Evolutionary conservation across 768 basidiomycete genomes (phyloP).

Genomic region (Amanita polypyramis): DNA sequence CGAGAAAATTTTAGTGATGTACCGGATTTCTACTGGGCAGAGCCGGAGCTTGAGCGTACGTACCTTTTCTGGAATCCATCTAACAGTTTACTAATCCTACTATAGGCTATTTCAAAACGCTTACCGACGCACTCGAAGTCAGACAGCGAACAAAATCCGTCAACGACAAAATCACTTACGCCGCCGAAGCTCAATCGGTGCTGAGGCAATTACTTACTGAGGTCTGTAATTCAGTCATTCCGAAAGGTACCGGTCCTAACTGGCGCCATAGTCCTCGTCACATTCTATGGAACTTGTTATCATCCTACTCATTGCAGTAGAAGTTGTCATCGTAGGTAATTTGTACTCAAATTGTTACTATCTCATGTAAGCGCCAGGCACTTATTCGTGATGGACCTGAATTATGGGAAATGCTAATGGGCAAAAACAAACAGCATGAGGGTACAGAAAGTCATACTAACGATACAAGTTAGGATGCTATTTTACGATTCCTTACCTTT

Average conservation of each 20-base stretch:
- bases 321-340: conserved; percentile 75
- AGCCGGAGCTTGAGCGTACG: conserved; percentile 80
- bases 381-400: conserved; percentile 74
- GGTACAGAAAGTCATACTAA: too few relatives aligned
- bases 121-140: conserved; percentile 82
- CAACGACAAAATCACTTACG: conserved; percentile 90
- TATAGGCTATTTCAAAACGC: conserved; percentile 70
- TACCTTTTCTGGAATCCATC: background rate
- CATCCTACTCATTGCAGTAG: conserved; percentile 88
- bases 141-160: conserved; percentile 69
- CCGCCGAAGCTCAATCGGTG: conserved; percentile 83
- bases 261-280: conserved; percentile 53
- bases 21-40: conserved; percentile 91
- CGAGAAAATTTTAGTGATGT: conserved; percentile 83
- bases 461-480: background rate
- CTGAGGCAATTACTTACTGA: conserved; percentile 84
- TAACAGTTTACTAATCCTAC: background rate
- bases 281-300: conserved; percentile 96
- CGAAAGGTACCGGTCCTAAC: conserved; percentile 5
- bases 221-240: conserved; percentile 25
- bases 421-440: conserved; percentile 19
- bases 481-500: too few relatives aligned
- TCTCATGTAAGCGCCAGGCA: conserved; percentile 29
- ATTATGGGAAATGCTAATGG: conserved; percentile 48
- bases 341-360: conserved; percentile 1